Evolutionary conservation across 23 red algal genomes (phyloP).

Genomic region (Gracilaria domingensis): DNA sequence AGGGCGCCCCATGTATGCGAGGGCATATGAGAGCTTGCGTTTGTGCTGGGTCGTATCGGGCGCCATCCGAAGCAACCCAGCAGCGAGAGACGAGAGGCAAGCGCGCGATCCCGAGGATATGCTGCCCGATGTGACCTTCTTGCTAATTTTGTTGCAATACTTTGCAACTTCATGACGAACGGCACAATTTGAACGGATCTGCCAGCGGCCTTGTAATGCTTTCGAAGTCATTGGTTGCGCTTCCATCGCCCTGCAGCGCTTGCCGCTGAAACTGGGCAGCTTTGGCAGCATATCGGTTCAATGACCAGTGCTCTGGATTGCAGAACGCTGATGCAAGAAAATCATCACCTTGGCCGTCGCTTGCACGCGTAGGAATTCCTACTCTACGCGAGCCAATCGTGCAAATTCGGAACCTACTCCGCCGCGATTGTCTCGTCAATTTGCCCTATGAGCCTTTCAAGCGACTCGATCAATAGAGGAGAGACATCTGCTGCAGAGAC

Average conservation of each 20-base stretch:
- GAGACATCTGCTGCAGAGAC: too few species aligned
- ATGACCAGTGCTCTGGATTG: slow-evolving; percentile 12
- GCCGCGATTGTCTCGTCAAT: slow-evolving; percentile 1
- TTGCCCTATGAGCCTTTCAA: too few species aligned
- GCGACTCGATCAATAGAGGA: too few species aligned
- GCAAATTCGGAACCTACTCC: too few species aligned
- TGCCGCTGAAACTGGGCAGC: too few species aligned
- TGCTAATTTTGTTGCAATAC: not conserved
- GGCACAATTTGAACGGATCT: too few species aligned
- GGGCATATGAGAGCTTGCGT: not conserved
- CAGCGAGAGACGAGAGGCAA: slow-evolving; percentile 30
- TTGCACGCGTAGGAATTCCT: slow-evolving; percentile 53
- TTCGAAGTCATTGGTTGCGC: too few species aligned
- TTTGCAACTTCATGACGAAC: too few species aligned
- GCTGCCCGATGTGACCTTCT: not conserved
- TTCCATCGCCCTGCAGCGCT: too few species aligned
- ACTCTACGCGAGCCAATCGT: slow-evolving; percentile 5
- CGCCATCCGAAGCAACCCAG: slow-evolving; percentile 18
- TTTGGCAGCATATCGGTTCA: not conserved
- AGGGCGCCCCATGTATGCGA: slow-evolving; percentile 53
- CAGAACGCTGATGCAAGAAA: slow-evolving; percentile 7
- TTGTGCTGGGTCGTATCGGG: slow-evolving; percentile 36
- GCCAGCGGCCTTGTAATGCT: too few species aligned
- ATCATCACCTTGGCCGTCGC: slow-evolving; percentile 37
- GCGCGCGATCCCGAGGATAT: slow-evolving; percentile 30